These are phyloP conservation scores for Salix exigua DNA, from an alignment of 345 rosid genomes.

Conservation along the genomic window DNA sequence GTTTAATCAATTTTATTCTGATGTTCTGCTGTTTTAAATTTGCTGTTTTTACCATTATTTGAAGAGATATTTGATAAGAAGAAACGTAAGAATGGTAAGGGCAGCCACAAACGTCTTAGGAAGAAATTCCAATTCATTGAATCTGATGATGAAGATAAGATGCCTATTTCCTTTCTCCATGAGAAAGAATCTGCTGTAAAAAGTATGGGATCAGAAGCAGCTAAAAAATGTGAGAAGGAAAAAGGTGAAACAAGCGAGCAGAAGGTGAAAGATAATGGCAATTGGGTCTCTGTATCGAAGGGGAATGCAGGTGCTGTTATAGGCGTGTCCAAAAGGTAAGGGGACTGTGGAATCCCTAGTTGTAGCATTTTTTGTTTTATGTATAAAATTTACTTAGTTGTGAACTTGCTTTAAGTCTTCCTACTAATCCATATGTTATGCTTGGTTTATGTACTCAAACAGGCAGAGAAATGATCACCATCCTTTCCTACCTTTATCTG, in stretches of 20 bases:
- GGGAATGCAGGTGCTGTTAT: background rate
- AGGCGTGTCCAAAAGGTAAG: slow-evolving; percentile 27
- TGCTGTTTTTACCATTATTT: slow-evolving; percentile 1
- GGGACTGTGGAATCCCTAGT: background rate
- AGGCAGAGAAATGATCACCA: slow-evolving; percentile 1
- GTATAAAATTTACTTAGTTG: background rate
- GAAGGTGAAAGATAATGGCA: slow-evolving; percentile 5
- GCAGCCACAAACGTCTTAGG: slow-evolving; percentile 34
- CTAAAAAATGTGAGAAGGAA: slow-evolving; percentile 14
- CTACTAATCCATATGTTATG: background rate
- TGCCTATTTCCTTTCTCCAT: slow-evolving; percentile 22
- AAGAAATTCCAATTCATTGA: slow-evolving; percentile 43
- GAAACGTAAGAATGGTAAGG: slow-evolving; percentile 24
- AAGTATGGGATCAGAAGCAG: slow-evolving; percentile 14
- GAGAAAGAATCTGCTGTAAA: slow-evolving; percentile 18
- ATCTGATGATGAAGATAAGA: slow-evolving; percentile 41
- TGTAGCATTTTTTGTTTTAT: background rate
- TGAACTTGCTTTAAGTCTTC: background rate
- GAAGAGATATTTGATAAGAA: slow-evolving; percentile 24
- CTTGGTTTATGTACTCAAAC: background rate
- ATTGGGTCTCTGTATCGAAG: background rate
- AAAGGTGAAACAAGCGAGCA: slow-evolving; percentile 1
- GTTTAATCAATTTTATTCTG: background rate
- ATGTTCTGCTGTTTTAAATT: slow-evolving; percentile 6
- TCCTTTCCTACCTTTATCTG: background rate